Conservation (phyloP, 2,329 filamentous ascomycete genomes). For the Cladosporium sp. region DNA sequence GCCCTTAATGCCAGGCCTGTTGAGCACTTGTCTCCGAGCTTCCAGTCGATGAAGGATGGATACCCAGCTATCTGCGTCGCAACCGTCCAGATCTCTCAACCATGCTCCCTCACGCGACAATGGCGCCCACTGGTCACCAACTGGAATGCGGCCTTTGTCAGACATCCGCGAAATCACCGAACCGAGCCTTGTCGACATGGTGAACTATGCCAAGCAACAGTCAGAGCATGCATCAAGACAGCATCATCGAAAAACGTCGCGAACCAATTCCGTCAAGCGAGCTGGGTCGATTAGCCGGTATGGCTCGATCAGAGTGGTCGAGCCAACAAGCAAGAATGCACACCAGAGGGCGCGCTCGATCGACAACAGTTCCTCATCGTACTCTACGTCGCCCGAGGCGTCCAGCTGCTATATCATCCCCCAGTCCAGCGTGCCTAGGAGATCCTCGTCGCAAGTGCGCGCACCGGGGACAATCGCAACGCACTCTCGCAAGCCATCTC, state of each 20-base stretch:
- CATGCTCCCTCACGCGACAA: background rate
- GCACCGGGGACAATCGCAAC: constrained; percentile 1
- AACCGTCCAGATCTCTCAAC: background rate
- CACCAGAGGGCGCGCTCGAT: constrained; percentile 10
- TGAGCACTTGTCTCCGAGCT: too few relatives aligned
- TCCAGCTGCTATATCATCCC: constrained; percentile 43
- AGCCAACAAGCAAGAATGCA: constrained; percentile 8
- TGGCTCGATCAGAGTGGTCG: constrained; percentile 18
- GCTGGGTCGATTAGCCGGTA: constrained; percentile 18
- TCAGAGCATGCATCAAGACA: background rate
- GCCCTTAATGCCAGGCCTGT: too few relatives aligned
- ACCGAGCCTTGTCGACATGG: constrained; percentile 38
- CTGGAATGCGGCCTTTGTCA: constrained; percentile 36
- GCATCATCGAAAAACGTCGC: constrained; percentile 22
- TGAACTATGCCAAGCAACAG: constrained; percentile 6
- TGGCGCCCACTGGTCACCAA: background rate
- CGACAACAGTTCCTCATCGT: constrained; percentile 24
- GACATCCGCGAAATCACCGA: constrained; percentile 47
- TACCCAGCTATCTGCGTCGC: background rate
- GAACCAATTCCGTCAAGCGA: constrained; percentile 23
- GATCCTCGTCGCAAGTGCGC: constrained; percentile 38
- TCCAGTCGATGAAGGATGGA: background rate
- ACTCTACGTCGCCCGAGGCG: constrained; percentile 33
- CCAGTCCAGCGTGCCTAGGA: constrained; percentile 38
- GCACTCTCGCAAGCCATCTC: constrained; percentile 18